Evolutionary conservation across 73 alveolate genomes (phyloP).

Genomic region (Blepharisma japonicum): DNA sequence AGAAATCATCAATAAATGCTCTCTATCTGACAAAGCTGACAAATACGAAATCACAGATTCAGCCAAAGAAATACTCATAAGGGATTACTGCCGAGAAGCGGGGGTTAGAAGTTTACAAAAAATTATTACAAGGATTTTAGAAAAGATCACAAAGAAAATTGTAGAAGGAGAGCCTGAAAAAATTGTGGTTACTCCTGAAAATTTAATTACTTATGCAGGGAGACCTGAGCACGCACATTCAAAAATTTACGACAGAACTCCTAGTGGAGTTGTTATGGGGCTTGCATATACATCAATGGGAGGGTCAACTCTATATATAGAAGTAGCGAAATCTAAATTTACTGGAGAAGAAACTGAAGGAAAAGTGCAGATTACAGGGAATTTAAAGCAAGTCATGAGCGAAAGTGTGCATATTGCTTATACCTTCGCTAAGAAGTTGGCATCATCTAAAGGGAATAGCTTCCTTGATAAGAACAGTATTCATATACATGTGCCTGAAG

Average conservation of each 20-base stretch:
- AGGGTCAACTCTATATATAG: constrained; percentile 71
- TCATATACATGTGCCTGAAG: constrained; percentile 86
- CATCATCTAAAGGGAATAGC: constrained; percentile 36
- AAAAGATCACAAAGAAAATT: constrained; percentile 59
- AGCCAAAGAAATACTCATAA: constrained; percentile 52
- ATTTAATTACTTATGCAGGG: constrained; percentile 69
- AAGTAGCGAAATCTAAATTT: constrained; percentile 45
- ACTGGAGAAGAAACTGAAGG: constrained; percentile 30
- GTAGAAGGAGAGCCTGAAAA: constrained; percentile 42
- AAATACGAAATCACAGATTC: constrained; percentile 32
- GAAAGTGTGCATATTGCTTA: constrained; percentile 69
- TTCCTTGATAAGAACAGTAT: constrained; percentile 47
- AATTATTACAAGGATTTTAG: constrained; percentile 58
- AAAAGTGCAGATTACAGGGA: constrained; percentile 64
- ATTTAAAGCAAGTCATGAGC: constrained; percentile 72
- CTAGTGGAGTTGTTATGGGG: constrained; percentile 82
- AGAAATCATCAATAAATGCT: constrained; percentile 44
- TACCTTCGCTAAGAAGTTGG: constrained; percentile 67
- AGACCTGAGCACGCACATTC: constrained; percentile 38
- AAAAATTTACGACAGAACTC: constrained; percentile 36
- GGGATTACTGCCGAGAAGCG: constrained; percentile 79
- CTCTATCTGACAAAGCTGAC: constrained; percentile 26
- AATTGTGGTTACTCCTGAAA: constrained; percentile 49
- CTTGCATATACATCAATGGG: constrained; percentile 83
- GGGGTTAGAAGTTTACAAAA: constrained; percentile 67